A percentile compares a stretch with the other conserved stretches of the same genome.
These are phyloP conservation scores for Plasmopara viticola DNA, from an alignment of 352 stramenopile species.

Conservation along the genomic window DNA sequence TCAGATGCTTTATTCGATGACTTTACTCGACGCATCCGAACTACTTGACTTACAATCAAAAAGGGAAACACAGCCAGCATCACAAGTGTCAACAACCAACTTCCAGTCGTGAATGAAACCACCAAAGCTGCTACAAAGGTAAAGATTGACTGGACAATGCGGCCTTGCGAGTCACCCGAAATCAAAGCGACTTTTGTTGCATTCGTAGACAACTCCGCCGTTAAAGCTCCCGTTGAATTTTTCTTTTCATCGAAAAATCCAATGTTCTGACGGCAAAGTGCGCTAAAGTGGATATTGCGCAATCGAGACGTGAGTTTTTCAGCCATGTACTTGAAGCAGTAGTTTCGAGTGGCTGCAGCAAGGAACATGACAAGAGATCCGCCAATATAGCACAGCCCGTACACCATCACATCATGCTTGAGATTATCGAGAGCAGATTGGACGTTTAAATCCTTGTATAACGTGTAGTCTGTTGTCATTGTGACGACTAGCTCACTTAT, in stretches of 20 bases:
- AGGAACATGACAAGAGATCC: slow-evolving; percentile 1
- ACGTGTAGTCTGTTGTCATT: background rate
- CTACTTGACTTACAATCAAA: slow-evolving; percentile 33
- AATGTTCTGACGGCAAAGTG: slow-evolving; percentile 3
- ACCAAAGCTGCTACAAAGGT: slow-evolving; percentile 46
- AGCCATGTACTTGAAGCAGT: slow-evolving; percentile 5
- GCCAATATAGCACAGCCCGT: slow-evolving; percentile 1
- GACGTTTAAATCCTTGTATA: slow-evolving; percentile 1
- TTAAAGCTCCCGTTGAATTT: slow-evolving; percentile 3
- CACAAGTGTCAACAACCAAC: slow-evolving; percentile 30
- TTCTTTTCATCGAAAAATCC: slow-evolving; percentile 4
- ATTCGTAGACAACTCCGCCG: slow-evolving; percentile 2
- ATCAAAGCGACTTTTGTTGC: slow-evolving; percentile 2
- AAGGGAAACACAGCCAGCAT: slow-evolving; percentile 61
- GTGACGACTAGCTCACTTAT: slow-evolving; percentile 1
- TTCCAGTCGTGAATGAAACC: slow-evolving; percentile 44
- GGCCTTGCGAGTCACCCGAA: slow-evolving; percentile 3
- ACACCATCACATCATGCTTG: slow-evolving; percentile 2
- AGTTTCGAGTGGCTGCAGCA: slow-evolving; percentile 3
- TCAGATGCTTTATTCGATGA: background rate
- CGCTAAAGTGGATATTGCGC: slow-evolving; percentile 1
- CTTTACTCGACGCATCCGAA: slow-evolving; percentile 18
- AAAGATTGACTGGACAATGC: slow-evolving; percentile 30
- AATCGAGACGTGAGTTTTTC: slow-evolving; percentile 4
- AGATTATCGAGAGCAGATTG: slow-evolving; percentile 1